phyloP scores from a whole-genome alignment of 192 early-diverging fungal species.

The Pilobolus umbonatus region DNA sequence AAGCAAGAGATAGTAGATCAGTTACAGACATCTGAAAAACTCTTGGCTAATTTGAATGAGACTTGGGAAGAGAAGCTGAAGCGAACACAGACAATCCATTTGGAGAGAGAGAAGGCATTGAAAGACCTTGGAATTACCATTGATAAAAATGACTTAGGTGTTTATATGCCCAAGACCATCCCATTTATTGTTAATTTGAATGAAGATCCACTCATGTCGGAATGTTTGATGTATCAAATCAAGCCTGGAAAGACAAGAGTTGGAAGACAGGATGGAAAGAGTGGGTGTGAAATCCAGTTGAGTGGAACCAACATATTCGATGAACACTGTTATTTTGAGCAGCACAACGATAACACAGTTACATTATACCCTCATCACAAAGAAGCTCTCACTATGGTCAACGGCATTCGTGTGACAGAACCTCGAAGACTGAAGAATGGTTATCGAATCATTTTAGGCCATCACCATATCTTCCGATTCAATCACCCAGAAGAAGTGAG shows the following conservation, averaged over 20 bases:
- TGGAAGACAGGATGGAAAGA: conserved; percentile 49
- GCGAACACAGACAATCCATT: conserved; percentile 66
- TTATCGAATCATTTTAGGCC: conserved; percentile 75
- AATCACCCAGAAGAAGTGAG: conserved; percentile 81
- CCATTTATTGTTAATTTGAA: conserved; percentile 88
- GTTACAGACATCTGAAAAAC: conserved; percentile 78
- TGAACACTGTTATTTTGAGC: conserved; percentile 71
- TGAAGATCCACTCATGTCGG: conserved; percentile 85
- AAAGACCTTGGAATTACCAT: conserved; percentile 76
- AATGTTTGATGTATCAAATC: conserved; percentile 85
- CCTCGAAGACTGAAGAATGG: conserved; percentile 59
- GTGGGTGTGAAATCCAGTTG: conserved; percentile 52
- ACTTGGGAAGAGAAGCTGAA: conserved; percentile 82
- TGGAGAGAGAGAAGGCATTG: conserved; percentile 65
- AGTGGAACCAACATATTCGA: conserved; percentile 53
- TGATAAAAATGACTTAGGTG: conserved; percentile 64
- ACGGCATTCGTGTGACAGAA: conserved; percentile 60
- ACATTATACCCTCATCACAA: conserved; percentile 54
- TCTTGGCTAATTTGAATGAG: conserved; percentile 78
- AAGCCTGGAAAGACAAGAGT: conserved; percentile 68
- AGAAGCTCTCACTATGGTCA: conserved; percentile 66
- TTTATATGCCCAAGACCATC: conserved; percentile 75
- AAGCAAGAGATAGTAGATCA: conserved; percentile 68
- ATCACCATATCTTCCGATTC: conserved; percentile 79
- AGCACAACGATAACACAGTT: conserved; percentile 42